phyloP scores from a whole-genome alignment of 2,329 filamentous ascomycete genomes.

The Dactylellina haptotyla region DNA sequence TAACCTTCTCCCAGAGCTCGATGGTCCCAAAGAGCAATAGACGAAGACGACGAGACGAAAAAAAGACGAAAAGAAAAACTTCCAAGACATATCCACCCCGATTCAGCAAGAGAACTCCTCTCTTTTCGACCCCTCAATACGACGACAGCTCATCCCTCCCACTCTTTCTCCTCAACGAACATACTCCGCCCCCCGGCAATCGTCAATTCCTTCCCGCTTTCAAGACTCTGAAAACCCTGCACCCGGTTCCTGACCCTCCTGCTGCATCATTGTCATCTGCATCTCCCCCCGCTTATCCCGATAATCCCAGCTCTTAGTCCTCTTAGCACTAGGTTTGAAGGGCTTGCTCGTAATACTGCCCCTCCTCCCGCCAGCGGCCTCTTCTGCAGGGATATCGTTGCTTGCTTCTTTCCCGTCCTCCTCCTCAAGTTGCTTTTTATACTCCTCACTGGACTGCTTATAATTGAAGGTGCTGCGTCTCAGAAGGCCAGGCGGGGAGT shows the following conservation, averaged over 20 bases:
- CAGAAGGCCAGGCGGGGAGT: slow-evolving; percentile 26
- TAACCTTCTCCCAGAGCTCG: neutral
- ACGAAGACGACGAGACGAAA: neutral
- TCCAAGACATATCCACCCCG: neutral
- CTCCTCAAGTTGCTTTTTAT: slow-evolving; percentile 33
- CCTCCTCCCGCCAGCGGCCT: slow-evolving; percentile 2
- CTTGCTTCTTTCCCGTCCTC: neutral
- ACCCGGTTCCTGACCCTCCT: slow-evolving; percentile 2
- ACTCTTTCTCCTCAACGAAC: too few species aligned
- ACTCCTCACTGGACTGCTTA: slow-evolving; percentile 31
- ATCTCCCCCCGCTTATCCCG: slow-evolving; percentile 46
- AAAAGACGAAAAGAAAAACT: neutral
- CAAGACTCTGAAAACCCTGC: slow-evolving; percentile 37
- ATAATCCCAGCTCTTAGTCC: slow-evolving; percentile 48
- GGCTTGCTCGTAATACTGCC: slow-evolving; percentile 43
- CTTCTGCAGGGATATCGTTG: neutral
- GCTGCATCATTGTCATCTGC: slow-evolving; percentile 25
- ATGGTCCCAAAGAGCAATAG: neutral
- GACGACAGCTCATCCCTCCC: neutral
- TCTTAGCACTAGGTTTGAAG: slow-evolving; percentile 37
- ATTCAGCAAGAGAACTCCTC: neutral
- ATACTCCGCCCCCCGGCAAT: slow-evolving; percentile 1
- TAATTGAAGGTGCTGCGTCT: slow-evolving; percentile 44
- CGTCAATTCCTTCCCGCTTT: slow-evolving; percentile 20
- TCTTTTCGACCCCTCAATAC: neutral